Evolutionary conservation across 2,329 filamentous ascomycete genomes (phyloP).

Genomic region (Tolypocladium guangdongense): DNA sequence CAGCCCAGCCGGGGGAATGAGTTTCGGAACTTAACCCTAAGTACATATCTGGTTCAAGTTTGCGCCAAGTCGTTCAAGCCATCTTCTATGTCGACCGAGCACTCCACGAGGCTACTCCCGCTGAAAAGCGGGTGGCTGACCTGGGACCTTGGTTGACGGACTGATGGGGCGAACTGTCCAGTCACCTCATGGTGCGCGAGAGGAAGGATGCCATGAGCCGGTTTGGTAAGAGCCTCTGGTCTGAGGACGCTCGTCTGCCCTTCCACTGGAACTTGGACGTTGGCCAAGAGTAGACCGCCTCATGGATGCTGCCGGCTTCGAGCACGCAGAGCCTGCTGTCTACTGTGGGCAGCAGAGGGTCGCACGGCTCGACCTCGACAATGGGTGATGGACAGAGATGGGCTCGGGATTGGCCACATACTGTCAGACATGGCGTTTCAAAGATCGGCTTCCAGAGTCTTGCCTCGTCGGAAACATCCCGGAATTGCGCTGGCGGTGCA

Average conservation of each 20-base stretch:
- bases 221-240: conserved; percentile 62
- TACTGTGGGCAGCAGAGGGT: conserved; percentile 8
- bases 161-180: conserved; percentile 42
- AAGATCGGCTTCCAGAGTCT: conserved; percentile 12
- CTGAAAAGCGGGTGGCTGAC: conserved; percentile 38
- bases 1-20: conserved; percentile 44
- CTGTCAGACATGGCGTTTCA: conserved; percentile 33
- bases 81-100: conserved; percentile 47
- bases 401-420: conserved; percentile 35
- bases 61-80: conserved; percentile 61
- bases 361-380: conserved; percentile 9
- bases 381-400: conserved; percentile 19
- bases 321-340: conserved; percentile 7
- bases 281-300: conserved; percentile 33
- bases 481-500: conserved; percentile 16
- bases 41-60: conserved; percentile 60
- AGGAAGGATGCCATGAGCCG: conserved; percentile 61
- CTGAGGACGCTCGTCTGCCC: conserved; percentile 66
- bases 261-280: conserved; percentile 51
- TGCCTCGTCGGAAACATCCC: conserved; percentile 34
- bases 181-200: conserved; percentile 44
- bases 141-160: conserved; percentile 29
- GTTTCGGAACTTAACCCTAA: conserved; percentile 98
- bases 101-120: conserved; percentile 24
- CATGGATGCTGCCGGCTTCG: conserved; percentile 19